phyloP scores from a whole-genome alignment of 2,329 filamentous ascomycete species.

The Colletotrichum sp. region DNA sequence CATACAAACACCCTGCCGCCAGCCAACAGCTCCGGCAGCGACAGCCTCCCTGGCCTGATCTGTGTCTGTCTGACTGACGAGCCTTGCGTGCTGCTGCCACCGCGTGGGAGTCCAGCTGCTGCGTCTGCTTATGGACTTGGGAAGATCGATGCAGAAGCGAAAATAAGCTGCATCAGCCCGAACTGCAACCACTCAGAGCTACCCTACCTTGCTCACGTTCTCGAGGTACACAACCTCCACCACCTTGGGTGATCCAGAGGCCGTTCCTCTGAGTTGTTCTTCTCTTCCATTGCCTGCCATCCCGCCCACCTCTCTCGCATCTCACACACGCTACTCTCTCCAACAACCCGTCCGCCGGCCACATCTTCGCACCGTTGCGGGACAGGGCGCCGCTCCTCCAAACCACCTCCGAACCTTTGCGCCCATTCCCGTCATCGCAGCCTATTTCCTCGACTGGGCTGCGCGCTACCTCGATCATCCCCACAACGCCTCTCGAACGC shows the following conservation, averaged over 20 bases:
- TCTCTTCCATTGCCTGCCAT: background rate
- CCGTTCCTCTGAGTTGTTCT: background rate
- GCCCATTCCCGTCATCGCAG: background rate
- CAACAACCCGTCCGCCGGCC: background rate
- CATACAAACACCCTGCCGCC: background rate
- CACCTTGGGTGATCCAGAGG: background rate
- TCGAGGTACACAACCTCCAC: slow-evolving; percentile 1
- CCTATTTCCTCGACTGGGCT: background rate
- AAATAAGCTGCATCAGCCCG: slow-evolving; percentile 21
- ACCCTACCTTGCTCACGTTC: background rate
- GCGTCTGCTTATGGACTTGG: slow-evolving; percentile 9
- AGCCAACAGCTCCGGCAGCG: background rate
- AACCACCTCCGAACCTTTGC: slow-evolving; percentile 1
- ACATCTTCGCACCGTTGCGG: background rate
- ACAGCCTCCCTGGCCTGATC: slow-evolving; percentile 7
- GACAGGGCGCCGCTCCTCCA: background rate
- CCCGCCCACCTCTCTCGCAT: background rate
- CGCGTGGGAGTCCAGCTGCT: background rate
- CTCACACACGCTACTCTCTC: background rate
- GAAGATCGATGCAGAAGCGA: slow-evolving; percentile 18
- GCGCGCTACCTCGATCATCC: background rate
- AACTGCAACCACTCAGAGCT: slow-evolving; percentile 12
- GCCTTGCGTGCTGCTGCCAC: background rate
- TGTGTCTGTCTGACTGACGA: background rate
- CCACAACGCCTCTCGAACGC: slow-evolving; percentile 4